These are phyloP conservation scores for Spironucleus salmonicida DNA, from an alignment of 208 protist species.

Conservation along the genomic window DNA sequence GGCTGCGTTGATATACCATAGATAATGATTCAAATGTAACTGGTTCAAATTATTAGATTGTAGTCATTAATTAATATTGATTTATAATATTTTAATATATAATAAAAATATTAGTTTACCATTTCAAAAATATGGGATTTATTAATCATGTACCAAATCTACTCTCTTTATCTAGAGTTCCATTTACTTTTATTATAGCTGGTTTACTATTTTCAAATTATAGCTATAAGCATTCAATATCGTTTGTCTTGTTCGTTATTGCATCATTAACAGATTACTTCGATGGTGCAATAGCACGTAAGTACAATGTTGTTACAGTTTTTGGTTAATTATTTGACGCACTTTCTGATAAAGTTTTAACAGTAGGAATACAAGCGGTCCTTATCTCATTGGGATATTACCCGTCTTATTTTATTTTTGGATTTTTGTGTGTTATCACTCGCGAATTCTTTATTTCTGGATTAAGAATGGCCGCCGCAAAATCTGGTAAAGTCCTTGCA, in stretches of 20 bases:
- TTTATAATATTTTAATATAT: no score
- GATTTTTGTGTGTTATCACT: not conserved
- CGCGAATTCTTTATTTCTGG: slow-evolving; percentile 27
- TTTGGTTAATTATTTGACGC: slow-evolving; percentile 33
- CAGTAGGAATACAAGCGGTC: not conserved
- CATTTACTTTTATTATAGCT: not conserved
- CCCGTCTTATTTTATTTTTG: slow-evolving; percentile 7
- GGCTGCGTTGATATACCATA: no score
- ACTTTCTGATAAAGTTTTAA: slow-evolving; percentile 30
- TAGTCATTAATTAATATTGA: no score
- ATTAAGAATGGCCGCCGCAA: slow-evolving; percentile 15
- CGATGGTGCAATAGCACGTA: slow-evolving; percentile 20
- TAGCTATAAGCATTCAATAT: not conserved
- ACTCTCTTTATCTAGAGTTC: slow-evolving; percentile 17
- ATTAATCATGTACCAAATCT: slow-evolving; percentile 15
- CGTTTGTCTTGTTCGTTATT: not conserved
- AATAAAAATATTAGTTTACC: no score
- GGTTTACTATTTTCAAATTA: not conserved
- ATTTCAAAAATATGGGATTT: not conserved
- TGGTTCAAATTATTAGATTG: no score
- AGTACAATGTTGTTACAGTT: not conserved
- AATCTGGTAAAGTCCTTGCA: not conserved
- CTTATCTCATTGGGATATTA: not conserved
- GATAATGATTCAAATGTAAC: no score
- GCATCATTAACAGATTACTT: slow-evolving; percentile 26